Evolutionary conservation across 768 basidiomycete genomes (phyloP).

Genomic region (Rhodotorula paludigena): DNA sequence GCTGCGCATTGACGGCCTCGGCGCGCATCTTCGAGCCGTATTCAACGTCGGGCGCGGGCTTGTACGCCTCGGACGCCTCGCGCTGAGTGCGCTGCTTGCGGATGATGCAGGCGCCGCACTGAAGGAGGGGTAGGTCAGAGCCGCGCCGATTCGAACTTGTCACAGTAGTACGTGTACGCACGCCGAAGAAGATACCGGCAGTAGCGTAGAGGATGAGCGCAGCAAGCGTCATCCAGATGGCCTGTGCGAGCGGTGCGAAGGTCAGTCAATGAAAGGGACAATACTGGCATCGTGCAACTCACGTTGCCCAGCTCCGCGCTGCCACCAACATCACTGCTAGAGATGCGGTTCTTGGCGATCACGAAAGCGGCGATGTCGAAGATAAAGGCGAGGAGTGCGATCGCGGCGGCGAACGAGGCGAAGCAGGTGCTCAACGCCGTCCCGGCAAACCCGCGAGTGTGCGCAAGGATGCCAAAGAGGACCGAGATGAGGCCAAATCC

Average conservation of each 20-base stretch:
- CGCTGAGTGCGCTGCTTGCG: slow-evolving; percentile 17
- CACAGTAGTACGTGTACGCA: slow-evolving; percentile 42
- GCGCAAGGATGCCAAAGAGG: slow-evolving; percentile 78
- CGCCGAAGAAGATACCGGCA: slow-evolving; percentile 77
- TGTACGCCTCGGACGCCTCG: slow-evolving; percentile 28
- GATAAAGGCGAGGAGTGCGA: slow-evolving; percentile 80
- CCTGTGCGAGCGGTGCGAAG: slow-evolving; percentile 43
- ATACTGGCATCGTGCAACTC: not conserved
- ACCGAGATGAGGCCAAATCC: slow-evolving; percentile 64
- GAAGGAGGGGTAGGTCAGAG: not conserved
- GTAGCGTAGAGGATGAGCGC: slow-evolving; percentile 82
- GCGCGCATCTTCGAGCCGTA: slow-evolving; percentile 27
- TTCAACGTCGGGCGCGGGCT: slow-evolving; percentile 7
- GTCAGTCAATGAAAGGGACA: not conserved
- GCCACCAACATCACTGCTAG: slow-evolving; percentile 42
- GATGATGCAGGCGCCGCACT: slow-evolving; percentile 34
- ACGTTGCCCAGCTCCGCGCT: slow-evolving; percentile 55
- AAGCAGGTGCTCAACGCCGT: slow-evolving; percentile 47
- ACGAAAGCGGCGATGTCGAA: slow-evolving; percentile 91
- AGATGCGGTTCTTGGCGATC: slow-evolving; percentile 78
- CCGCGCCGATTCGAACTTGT: not conserved
- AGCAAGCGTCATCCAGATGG: slow-evolving; percentile 83
- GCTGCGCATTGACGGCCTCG: slow-evolving; percentile 26
- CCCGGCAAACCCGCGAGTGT: slow-evolving; percentile 72
- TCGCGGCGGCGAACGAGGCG: slow-evolving; percentile 63